Base-by-base conservation (phyloP, 2,329 filamentous ascomycete genomes). In the Xylariales sp. region DNA sequence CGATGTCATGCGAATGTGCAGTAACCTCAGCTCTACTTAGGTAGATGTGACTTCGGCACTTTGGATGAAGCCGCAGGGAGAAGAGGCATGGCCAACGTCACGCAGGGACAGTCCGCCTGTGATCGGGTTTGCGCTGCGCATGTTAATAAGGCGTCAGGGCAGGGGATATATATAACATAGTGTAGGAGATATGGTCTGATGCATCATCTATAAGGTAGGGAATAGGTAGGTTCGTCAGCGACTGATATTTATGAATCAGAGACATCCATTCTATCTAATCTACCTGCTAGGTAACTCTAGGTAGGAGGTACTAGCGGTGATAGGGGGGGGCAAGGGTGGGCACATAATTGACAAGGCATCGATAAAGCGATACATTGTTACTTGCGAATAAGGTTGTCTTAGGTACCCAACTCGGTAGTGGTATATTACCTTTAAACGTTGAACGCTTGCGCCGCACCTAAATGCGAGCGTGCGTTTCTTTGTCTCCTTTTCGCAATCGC, bases 1-100 rank as follows among this genome's bases (percentile, higher is more conserved):
- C 52, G 9, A 61, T 58, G 43, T 45, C 36, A 64, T 69, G 28
- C 57, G 46, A 54, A 53, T 46, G 53, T 61, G 55, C 46, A 23
- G 56, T 64, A 55, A 57, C 55, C 43, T 45, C 55, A 59, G 34
- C 43, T 63, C 30, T 55, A n/a, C n/a, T n/a, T n/a, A 55, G 34
- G 49, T 65, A 48, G 62, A 64, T 65, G 56, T 60, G 39, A 67
- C 60, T 71, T 71, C 69, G 69, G 66, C 67, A 70, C 65, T 56
- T 62, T 59, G 70, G 68, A 71, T 67, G 10, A 45, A 65, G 61
- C 65, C 34, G 63, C 28, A 57, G 43, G 67, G 50, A 69, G 62
- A 54, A 65, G 36, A 64, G 34, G 66, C 48, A 56, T 67, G 53
- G 59, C 53, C 52, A 43, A 52, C 56, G 62, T 65, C 65, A 66